Conservation (phyloP, 768 basidiomycete species). For the Termitomyces sp. region DNA sequence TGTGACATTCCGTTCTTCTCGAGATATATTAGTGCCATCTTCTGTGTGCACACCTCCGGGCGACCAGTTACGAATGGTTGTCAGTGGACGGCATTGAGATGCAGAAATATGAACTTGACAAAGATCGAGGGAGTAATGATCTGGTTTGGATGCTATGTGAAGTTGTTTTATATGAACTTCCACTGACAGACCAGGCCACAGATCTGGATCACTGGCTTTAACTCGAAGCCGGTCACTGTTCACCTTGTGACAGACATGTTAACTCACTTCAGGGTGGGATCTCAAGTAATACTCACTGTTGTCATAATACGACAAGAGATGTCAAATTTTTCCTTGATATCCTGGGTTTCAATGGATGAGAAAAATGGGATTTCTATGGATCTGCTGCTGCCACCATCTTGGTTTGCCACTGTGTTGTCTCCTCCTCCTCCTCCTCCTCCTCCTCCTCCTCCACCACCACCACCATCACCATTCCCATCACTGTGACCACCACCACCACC, state of each 20-base stretch:
- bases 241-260: too few species aligned
- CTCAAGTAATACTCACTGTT: not conserved
- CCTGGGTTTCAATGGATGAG: not conserved
- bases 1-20: not conserved
- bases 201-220: too few species aligned
- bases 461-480: not conserved
- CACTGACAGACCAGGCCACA: too few species aligned
- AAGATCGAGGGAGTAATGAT: too few species aligned
- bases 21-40: not conserved
- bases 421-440: not conserved
- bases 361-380: not conserved
- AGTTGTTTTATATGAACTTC: too few species aligned
- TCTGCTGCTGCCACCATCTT: not conserved
- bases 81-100: too few species aligned
- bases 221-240: too few species aligned
- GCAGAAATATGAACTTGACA: too few species aligned
- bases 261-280: too few species aligned
- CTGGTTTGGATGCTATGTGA: too few species aligned
- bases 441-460: not conserved
- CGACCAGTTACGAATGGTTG: not conserved
- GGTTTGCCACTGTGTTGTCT: not conserved
- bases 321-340: not conserved
- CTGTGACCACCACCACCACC: not conserved
- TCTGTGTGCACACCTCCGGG: not conserved
- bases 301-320: not conserved